phyloP scores from a whole-genome alignment of 164 flowering plant species.

The Paratinospora sagittata region DNA sequence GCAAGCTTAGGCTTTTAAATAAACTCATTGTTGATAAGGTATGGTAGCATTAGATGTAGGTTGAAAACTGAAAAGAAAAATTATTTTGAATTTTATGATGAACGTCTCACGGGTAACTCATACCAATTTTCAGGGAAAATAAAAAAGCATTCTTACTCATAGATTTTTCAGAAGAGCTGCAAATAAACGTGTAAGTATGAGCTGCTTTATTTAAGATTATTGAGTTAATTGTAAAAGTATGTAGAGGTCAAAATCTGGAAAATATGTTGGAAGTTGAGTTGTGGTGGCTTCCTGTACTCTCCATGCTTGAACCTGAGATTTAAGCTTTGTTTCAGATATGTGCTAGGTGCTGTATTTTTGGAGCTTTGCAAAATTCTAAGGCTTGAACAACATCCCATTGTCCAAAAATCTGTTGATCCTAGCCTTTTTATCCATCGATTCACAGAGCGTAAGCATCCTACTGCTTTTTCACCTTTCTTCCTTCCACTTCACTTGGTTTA shows the following conservation, averaged over 20 bases:
- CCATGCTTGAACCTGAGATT: not conserved
- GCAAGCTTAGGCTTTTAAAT: too few relatives aligned
- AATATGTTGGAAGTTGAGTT: too few relatives aligned
- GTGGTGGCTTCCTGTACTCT: too few relatives aligned
- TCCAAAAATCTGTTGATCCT: constrained; percentile 85
- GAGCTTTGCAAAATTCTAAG: constrained; percentile 73
- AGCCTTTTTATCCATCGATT: constrained; percentile 76
- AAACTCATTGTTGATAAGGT: too few relatives aligned
- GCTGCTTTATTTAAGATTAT: constrained; percentile 2
- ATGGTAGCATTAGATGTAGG: too few relatives aligned
- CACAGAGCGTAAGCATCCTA: constrained; percentile 42
- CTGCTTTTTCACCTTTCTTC: not conserved
- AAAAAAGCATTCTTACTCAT: constrained; percentile 73
- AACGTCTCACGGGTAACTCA: not conserved
- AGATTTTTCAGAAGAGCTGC: constrained; percentile 70
- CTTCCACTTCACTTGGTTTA: too few relatives aligned
- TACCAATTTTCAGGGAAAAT: constrained; percentile 43
- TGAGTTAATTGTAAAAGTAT: not conserved
- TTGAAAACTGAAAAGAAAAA: too few relatives aligned
- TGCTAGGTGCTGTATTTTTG: constrained; percentile 87
- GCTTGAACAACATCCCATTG: constrained; percentile 56
- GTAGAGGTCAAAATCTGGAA: not conserved
- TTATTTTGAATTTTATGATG: not conserved
- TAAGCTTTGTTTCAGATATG: constrained; percentile 51
- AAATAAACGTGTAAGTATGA: constrained; percentile 64